Conservation (phyloP, 164 flowering plant species). For the Tetracentron sinense region DNA sequence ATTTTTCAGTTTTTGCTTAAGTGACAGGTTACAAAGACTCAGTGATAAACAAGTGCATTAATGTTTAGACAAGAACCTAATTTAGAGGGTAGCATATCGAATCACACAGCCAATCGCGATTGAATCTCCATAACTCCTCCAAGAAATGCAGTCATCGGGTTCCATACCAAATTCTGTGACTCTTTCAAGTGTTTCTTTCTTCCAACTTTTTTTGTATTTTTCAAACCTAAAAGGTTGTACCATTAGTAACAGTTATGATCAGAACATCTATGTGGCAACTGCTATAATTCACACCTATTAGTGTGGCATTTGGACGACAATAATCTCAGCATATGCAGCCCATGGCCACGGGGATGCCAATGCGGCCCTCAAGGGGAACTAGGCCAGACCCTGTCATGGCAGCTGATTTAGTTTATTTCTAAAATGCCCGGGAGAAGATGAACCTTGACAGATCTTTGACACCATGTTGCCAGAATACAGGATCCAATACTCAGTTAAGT, state of each 20-base stretch:
- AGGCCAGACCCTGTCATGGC: conserved; percentile 71
- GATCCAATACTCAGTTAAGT: conserved; percentile 54
- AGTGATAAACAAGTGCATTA: too few species aligned
- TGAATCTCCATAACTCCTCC: conserved; percentile 36
- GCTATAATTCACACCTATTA: conserved; percentile 61
- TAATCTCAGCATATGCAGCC: conserved; percentile 68
- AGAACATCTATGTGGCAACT: conserved; percentile 57
- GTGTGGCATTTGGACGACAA: conserved; percentile 74
- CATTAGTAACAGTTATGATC: conserved; percentile 37
- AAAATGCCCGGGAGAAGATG: too few species aligned
- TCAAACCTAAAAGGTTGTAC: conserved; percentile 59
- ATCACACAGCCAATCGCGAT: too few species aligned
- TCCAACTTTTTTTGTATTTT: conserved; percentile 48
- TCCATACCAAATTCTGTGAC: conserved; percentile 62
- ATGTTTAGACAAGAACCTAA: too few species aligned
- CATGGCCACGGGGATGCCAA: conserved; percentile 76
- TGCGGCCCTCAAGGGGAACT: conserved; percentile 37
- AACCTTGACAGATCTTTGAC: conserved; percentile 55
- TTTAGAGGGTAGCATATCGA: too few species aligned
- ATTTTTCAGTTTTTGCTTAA: too few species aligned
- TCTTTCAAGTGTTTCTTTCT: conserved; percentile 63
- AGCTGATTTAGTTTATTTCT: too few species aligned
- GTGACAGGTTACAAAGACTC: too few species aligned
- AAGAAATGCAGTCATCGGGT: conserved; percentile 52
- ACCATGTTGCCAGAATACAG: conserved; percentile 41